Evolutionary conservation across 179 eudicot species (phyloP).

Genomic region (Silene coronaria): DNA sequence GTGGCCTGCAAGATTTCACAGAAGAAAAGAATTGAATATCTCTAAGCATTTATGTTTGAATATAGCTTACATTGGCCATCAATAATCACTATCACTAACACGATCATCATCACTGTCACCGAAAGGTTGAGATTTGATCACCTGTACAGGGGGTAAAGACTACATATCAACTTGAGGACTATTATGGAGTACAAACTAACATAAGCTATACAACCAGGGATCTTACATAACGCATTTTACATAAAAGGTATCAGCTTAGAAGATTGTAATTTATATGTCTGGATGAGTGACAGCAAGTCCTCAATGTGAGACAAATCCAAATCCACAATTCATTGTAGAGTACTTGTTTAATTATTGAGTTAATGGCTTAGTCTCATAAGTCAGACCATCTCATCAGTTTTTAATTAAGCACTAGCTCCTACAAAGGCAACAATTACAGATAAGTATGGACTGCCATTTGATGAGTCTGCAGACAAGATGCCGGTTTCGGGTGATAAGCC

Average conservation of each 20-base stretch:
- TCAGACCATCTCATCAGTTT: no score
- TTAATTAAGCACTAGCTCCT: no score
- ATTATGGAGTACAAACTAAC: background rate
- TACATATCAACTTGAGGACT: background rate
- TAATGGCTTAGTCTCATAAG: no score
- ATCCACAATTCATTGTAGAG: no score
- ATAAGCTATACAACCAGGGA: background rate
- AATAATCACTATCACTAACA: background rate
- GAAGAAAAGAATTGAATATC: background rate
- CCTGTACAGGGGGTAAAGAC: background rate
- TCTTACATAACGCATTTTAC: background rate
- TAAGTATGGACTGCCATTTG: no score
- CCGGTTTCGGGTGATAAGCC: background rate
- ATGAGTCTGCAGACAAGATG: no score
- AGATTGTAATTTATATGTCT: no score
- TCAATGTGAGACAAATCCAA: no score
- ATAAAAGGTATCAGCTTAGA: background rate
- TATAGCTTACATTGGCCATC: background rate
- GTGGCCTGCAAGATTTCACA: conserved; percentile 53
- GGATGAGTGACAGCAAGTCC: no score
- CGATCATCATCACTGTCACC: background rate
- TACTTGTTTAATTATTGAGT: no score
- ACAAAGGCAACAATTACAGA: no score
- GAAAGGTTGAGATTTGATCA: background rate
- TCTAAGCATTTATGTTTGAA: background rate